Conservation (phyloP, 1,284 basidiomycete species). For the Stygiomarasmius scandens region DNA sequence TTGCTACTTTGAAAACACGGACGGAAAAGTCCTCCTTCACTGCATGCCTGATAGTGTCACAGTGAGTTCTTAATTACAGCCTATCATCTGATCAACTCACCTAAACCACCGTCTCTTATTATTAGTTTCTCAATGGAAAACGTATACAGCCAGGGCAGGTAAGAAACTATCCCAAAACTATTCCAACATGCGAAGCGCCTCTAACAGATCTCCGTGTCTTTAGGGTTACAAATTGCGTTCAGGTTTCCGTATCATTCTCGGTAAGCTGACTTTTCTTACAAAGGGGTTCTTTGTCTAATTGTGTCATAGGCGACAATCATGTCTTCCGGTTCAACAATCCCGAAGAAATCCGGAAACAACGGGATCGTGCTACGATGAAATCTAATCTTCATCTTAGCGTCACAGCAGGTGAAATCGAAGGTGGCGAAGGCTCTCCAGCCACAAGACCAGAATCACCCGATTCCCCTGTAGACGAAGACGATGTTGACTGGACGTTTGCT, state of each 20-base stretch:
- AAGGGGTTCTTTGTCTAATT: constrained; percentile 3
- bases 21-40: constrained; percentile 84
- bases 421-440: constrained; percentile 41
- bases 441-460: constrained; percentile 81
- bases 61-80: constrained; percentile 45
- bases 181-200: constrained; percentile 17
- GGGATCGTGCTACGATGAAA: constrained; percentile 74
- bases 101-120: background rate
- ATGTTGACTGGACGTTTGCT: constrained; percentile 94
- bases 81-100: background rate
- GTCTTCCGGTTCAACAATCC: constrained; percentile 98
- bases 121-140: constrained; percentile 90
- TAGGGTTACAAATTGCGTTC: constrained; percentile 84
- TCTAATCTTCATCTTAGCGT: constrained; percentile 69
- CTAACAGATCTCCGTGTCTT: constrained; percentile 24
- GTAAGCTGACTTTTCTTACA: constrained; percentile 42
- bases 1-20: constrained; percentile 87
- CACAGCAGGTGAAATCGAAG: constrained; percentile 66
- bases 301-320: constrained; percentile 83
- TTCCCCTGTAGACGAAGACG: constrained; percentile 66
- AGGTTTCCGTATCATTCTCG: constrained; percentile 94
- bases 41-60: constrained; percentile 82
- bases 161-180: constrained; percentile 28
- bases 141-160: constrained; percentile 78
- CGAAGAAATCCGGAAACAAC: constrained; percentile 89